Evolutionary conservation across 139 green algal genomes (phyloP).

Genomic region (Micractinium sp.): DNA sequence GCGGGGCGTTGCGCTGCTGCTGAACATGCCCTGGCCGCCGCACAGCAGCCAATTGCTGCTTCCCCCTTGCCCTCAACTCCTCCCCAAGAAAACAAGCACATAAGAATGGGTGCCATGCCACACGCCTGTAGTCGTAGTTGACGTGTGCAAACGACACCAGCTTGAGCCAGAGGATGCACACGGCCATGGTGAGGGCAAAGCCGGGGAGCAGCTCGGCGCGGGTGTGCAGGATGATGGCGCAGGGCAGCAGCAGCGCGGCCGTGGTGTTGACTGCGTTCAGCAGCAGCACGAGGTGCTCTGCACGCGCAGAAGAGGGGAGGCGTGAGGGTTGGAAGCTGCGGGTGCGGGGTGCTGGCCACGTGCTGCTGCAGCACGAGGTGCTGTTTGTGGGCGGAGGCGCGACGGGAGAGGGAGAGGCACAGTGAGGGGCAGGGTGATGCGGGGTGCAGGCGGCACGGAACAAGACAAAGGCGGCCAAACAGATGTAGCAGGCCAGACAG

Average conservation of each 20-base stretch:
- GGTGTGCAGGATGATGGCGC: conserved; percentile 53
- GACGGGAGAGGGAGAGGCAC: background rate
- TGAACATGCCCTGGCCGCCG: no score
- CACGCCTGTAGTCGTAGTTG: conserved; percentile 69
- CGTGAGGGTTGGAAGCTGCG: background rate
- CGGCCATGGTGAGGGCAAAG: conserved; percentile 63
- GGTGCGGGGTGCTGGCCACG: no score
- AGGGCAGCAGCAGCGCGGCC: conserved; percentile 56
- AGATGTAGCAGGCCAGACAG: no score
- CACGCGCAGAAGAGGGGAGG: background rate
- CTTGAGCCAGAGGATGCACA: conserved; percentile 80
- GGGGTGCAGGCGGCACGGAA: no score
- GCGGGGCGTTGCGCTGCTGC: no score
- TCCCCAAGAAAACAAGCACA: no score
- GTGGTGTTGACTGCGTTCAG: conserved; percentile 56
- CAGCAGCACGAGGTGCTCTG: conserved; percentile 63
- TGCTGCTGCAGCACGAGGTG: no score
- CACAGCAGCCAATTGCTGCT: background rate
- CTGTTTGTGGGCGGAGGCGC: background rate
- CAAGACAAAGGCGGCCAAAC: no score
- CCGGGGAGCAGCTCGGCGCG: conserved; percentile 59
- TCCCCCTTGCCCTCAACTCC: background rate
- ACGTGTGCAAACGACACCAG: conserved; percentile 82
- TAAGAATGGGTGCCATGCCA: no score
- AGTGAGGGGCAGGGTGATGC: background rate